A percentile compares a stretch with the other conserved stretches of the same genome.
Evolutionary conservation across 176 grass and related monocot species (phyloP).

Genomic region (Oryza meridionalis): DNA sequence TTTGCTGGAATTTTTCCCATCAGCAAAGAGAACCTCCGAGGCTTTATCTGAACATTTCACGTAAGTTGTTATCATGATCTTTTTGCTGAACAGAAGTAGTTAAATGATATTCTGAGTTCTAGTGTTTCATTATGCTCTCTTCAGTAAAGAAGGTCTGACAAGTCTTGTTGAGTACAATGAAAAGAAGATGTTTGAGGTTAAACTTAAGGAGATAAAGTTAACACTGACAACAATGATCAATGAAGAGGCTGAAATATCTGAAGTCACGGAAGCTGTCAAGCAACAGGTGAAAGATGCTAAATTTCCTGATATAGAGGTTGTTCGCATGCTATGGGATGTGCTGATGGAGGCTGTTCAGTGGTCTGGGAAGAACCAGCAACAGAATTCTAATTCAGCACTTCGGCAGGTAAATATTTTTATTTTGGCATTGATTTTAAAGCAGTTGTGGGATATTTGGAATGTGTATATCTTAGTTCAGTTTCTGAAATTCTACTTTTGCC

Average conservation of each 20-base stretch:
- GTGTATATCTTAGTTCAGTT: no score
- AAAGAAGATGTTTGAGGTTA: slow-evolving; percentile 99
- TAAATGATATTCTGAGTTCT: not conserved
- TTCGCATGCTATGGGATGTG: slow-evolving; percentile 94
- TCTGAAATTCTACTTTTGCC: no score
- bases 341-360: slow-evolving; percentile 98
- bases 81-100: not conserved
- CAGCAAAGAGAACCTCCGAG: slow-evolving; percentile 67
- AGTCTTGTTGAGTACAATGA: slow-evolving; percentile 86
- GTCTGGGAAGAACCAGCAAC: slow-evolving; percentile 99
- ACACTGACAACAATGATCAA: slow-evolving; percentile 75
- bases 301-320: slow-evolving; percentile 90
- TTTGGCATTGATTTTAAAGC: not conserved
- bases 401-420: slow-evolving; percentile 59
- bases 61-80: slow-evolving; percentile 44
- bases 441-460: not conserved
- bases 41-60: slow-evolving; percentile 86
- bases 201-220: slow-evolving; percentile 93
- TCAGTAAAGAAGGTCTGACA: slow-evolving; percentile 87
- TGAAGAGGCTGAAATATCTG: slow-evolving; percentile 82
- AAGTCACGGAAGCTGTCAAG: slow-evolving; percentile 83
- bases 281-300: slow-evolving; percentile 94
- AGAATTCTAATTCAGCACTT: slow-evolving; percentile 95
- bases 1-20: slow-evolving; percentile 90
- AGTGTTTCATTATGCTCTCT: slow-evolving; percentile 14